Base-by-base conservation (phyloP, 2,329 filamentous ascomycete genomes). In the Sclerotinia nivalis region DNA sequence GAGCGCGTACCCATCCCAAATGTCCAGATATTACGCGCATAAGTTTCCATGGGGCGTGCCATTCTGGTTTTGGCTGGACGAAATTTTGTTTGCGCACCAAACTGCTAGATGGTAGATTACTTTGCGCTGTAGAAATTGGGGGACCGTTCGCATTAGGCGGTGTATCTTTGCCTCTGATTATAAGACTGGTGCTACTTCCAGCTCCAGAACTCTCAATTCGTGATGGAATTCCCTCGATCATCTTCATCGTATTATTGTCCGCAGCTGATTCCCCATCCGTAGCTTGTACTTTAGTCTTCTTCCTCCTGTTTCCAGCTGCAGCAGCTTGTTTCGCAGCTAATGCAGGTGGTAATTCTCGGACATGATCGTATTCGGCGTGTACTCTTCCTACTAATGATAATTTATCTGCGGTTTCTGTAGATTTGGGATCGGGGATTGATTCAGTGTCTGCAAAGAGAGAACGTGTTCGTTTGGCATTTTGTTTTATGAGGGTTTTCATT, bases 31-130 rank as follows among this genome's bases (percentile, higher is more conserved):
- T 97, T 72, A 99, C 96, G 72, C 96, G 89, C 91, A 97, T 96
- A 71, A 98, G 85, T 86, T 97, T 98, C 96, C 96, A 99, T 18
- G 96, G 96, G 72, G 94, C 88, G 80, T 99, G 96, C 96, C 96
- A 99, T 70, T 97, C 91, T 0, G 96, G 96, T 79, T 90, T 93
- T 70, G 89, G 84, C 75, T 90, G 89, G 75, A 87, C 84, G 68
- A 90, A 86, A 22, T 86, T 87, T 66, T 77, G 73, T 68, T 88
- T 85, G 70, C 88, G 83, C 25, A 91, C 86, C 69, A 91, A 79
- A 74, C 87, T 88, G 70, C 60, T 66, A 2, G 84, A 84, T 22
- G 83, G 83, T 40, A 83, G 80, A 66, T 86, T 80, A 64, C 81
- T 80, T 73, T 84, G 83, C 31, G 81, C 81, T 47, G 84, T 85